phyloP scores from a whole-genome alignment of 306 rosid genomes.

The Prunus persica region Prunus_persica_NCBIv2 NC_034012.1:8829001-8829500 shows the following conservation, averaged over 20 bases:
- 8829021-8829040: background rate
- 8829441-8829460: conserved; percentile 47
- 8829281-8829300: conserved; percentile 70
- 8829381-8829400: background rate
- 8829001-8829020: background rate
- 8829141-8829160: background rate
- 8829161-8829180: background rate
- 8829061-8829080: background rate
- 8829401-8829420: background rate
- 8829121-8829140: background rate
- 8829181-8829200: background rate
- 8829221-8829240: conserved; percentile 67
- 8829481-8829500: conserved; percentile 39
- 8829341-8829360: conserved; percentile 19
- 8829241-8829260: conserved; percentile 89
- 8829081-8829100: background rate
- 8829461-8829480: conserved; percentile 49
- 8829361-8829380: background rate
- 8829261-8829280: conserved; percentile 79
- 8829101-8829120: background rate
- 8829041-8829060: background rate
- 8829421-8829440: conserved; percentile 21
- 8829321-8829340: conserved; percentile 57
- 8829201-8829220: conserved; percentile 11
- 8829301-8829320: conserved; percentile 75